A percentile compares a stretch with the other conserved stretches of the same genome.
These are phyloP conservation scores for Canna indica DNA, from an alignment of 176 grass and related monocot species.

Conservation along the genomic window DNA sequence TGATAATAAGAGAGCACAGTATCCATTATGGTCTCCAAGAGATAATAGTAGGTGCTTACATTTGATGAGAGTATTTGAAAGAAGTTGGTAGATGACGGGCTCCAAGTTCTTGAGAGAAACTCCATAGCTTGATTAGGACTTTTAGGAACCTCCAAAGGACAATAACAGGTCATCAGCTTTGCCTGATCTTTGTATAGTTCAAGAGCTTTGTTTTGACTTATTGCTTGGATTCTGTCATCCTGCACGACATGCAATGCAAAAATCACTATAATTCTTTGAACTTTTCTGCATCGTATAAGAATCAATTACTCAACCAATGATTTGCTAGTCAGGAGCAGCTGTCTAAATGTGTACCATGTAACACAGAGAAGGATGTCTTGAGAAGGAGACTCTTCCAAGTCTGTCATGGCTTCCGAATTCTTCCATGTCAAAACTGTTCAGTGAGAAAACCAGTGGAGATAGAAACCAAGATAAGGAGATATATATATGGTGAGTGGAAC, in stretches of 20 bases:
- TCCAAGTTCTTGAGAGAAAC: slow-evolving; percentile 91
- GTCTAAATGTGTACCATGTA: slow-evolving; percentile 29
- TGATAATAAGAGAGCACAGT: too few species aligned
- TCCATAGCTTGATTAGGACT: slow-evolving; percentile 63
- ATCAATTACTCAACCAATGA: neutral
- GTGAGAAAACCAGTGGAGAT: neutral
- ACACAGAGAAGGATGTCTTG: slow-evolving; percentile 45
- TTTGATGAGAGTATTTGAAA: slow-evolving; percentile 77
- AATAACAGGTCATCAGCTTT: slow-evolving; percentile 27
- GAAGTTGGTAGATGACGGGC: slow-evolving; percentile 77
- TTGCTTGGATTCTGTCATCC: slow-evolving; percentile 31
- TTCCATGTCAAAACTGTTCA: slow-evolving; percentile 34
- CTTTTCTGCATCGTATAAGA: neutral
- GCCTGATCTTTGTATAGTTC: slow-evolving; percentile 35
- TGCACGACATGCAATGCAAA: slow-evolving; percentile 7
- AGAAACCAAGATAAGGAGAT: neutral
- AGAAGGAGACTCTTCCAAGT: slow-evolving; percentile 44
- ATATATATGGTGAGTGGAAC: neutral
- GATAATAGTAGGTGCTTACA: slow-evolving; percentile 30
- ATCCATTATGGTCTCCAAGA: too few species aligned
- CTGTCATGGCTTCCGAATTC: slow-evolving; percentile 47
- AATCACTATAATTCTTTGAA: neutral
- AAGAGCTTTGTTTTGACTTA: slow-evolving; percentile 21
- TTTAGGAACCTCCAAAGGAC: slow-evolving; percentile 37
- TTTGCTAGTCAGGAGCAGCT: neutral